Conservation (phyloP, 768 basidiomycete genomes). For the Leccinum rimulosum region DNA sequence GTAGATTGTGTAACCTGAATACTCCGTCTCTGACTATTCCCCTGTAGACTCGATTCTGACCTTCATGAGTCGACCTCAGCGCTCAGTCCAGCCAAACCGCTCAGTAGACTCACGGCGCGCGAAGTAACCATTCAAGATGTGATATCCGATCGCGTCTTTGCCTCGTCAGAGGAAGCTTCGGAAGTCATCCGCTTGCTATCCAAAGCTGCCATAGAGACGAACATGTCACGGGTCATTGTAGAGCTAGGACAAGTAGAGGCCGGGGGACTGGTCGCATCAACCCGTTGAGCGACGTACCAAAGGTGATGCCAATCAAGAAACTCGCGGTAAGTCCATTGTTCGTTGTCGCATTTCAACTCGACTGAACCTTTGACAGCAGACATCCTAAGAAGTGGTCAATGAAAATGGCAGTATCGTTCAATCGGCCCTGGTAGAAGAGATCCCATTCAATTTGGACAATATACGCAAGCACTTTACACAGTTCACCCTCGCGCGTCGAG, state of each 20-base stretch:
- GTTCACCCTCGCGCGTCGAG: slow-evolving; percentile 58
- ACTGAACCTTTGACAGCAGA: slow-evolving; percentile 8
- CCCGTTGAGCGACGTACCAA: slow-evolving; percentile 51
- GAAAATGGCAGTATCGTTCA: slow-evolving; percentile 10
- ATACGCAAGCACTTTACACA: slow-evolving; percentile 67
- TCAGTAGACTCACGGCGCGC: slow-evolving; percentile 46
- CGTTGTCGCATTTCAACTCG: not conserved
- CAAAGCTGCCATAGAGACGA: slow-evolving; percentile 55
- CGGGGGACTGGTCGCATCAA: slow-evolving; percentile 39
- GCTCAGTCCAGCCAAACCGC: slow-evolving; percentile 31
- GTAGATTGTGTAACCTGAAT: slow-evolving; percentile 7
- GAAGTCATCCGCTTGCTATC: slow-evolving; percentile 56
- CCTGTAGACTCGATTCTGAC: slow-evolving; percentile 39
- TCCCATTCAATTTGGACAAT: slow-evolving; percentile 75
- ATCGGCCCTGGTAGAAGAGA: slow-evolving; percentile 31
- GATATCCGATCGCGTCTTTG: slow-evolving; percentile 55
- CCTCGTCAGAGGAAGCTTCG: slow-evolving; percentile 53
- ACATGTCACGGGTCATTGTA: slow-evolving; percentile 46
- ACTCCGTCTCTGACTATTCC: slow-evolving; percentile 37
- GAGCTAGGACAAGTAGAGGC: slow-evolving; percentile 57
- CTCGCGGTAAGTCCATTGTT: slow-evolving; percentile 34
- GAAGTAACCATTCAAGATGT: slow-evolving; percentile 50
- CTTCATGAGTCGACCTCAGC: slow-evolving; percentile 16
- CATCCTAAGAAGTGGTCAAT: not conserved
- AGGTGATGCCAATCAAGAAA: slow-evolving; percentile 58